Percentiles rank a stretch among this genome's conserved stretches.
Conservation (phyloP, 352 stramenopile species). For the Globisporangium canariense region DNA sequence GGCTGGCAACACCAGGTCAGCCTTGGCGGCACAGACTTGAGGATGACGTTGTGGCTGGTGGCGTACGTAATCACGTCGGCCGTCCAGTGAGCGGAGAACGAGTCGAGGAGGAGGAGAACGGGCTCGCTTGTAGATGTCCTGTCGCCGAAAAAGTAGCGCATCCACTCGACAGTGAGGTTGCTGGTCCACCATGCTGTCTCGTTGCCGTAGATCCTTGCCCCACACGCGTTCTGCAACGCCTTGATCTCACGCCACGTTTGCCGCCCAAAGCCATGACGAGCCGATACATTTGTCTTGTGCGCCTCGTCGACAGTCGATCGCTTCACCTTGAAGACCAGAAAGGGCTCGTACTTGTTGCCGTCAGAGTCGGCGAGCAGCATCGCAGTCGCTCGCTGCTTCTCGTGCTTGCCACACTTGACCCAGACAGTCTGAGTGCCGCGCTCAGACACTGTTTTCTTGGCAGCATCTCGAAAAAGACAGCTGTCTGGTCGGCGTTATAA, state of each 20-base stretch:
- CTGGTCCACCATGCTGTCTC: conserved; percentile 24
- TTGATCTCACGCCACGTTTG: conserved; percentile 21
- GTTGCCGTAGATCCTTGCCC: conserved; percentile 24
- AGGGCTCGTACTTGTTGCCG: background rate
- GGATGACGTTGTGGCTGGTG: conserved; percentile 17
- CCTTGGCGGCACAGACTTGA: conserved; percentile 21
- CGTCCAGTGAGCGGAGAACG: conserved; percentile 30
- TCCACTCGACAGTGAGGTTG: conserved; percentile 18
- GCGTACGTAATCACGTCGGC: conserved; percentile 21
- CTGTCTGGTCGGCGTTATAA: conserved; percentile 30
- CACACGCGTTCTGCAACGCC: conserved; percentile 3
- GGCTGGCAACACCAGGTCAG: conserved; percentile 23
- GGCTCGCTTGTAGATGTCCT: conserved; percentile 2
- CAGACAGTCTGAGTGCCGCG: background rate
- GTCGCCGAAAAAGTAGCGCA: conserved; percentile 20
- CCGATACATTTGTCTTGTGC: background rate
- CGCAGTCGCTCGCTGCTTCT: background rate
- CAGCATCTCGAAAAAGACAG: conserved; percentile 29
- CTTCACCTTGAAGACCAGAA: background rate
- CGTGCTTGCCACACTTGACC: background rate
- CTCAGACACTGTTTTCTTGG: conserved; percentile 22
- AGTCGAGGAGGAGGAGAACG: conserved; percentile 27
- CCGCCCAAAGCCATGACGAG: conserved; percentile 23
- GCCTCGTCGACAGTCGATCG: background rate
- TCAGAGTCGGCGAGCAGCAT: background rate